phyloP scores from a whole-genome alignment of 73 alveolate species.

The Paramecium caudatum region DNA sequence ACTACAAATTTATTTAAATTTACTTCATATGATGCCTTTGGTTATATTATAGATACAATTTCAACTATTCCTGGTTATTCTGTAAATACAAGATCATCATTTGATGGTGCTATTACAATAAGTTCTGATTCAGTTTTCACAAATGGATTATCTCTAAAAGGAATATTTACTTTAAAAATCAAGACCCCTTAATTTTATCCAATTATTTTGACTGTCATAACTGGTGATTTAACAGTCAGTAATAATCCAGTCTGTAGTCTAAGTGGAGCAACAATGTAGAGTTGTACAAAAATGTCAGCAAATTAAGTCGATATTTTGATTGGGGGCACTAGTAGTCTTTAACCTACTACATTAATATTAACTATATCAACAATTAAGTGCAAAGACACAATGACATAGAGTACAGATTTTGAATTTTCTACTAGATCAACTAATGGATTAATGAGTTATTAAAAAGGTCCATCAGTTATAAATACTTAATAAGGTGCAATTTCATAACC shows the following conservation, averaged over 20 bases:
- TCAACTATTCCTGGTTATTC: conserved; percentile 25
- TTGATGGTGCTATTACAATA: neutral
- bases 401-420: neutral
- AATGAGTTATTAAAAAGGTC: conserved; percentile 8
- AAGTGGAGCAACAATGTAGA: neutral
- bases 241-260: neutral
- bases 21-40: neutral
- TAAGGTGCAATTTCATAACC: conserved; percentile 6
- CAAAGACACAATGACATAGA: neutral
- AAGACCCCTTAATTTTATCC: conserved; percentile 38
- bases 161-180: neutral
- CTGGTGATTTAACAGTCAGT: conserved; percentile 22
- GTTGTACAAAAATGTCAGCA: conserved; percentile 23
- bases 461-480: neutral
- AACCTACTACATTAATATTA: conserved; percentile 6
- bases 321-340: neutral
- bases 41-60: neutral
- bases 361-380: neutral
- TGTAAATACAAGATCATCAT: conserved; percentile 36
- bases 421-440: neutral
- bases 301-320: conserved; percentile 1
- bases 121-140: neutral
- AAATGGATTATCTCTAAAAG: conserved; percentile 19
- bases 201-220: neutral
- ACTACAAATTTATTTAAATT: neutral